Evolutionary conservation across 2,329 filamentous ascomycete species (phyloP), one percentile per base, ranked within the genome.

Genomic region (Aureobasidium sp.): DNA sequence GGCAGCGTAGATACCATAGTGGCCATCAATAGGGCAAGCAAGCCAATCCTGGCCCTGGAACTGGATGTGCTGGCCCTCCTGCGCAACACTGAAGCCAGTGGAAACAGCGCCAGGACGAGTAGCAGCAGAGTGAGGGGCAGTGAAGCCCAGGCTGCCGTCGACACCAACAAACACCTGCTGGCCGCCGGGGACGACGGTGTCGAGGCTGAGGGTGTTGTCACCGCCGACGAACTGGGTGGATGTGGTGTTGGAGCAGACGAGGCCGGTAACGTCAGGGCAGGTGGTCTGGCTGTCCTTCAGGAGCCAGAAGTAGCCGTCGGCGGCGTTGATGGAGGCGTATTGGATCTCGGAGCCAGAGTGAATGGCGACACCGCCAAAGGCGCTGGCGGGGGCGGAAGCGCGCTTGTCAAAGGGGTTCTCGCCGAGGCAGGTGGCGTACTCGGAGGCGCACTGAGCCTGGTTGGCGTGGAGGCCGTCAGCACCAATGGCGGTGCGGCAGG

Each of bases 281-380:
- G 64, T 63, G 48, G 31, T 42, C 6, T 53, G 1, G 11, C 57
- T 34, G 59, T 62, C 52, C 45, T 52, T 61, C 20, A 27, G 17
- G 44, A 64, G 61, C 36, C 36, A 64, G 47, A 64, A 58, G n/a
- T 58, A 14, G n/a, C 27, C 15, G 11, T 31, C 56, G 17, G 49
- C 48, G 52, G 63, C 63, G 63, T 63, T 67, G 60, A 69, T 53
- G 29, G 64, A 52, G 14, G 61, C 48, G 61, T 65, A 64, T n/a
- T 67, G 66, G 27, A 68, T 51, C n/a, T 48, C 36, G 27, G 62
- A 63, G 55, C 64, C 67, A 27, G 67, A 65, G 53, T 31, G 57
- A 49, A 67, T 66, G 61, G 66, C 62, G 36, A 67, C 44, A 48
- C 65, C 65, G 56, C 59, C 57, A 59, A 69, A 68, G 27, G 64